These are phyloP conservation scores for Hydnomerulius pinastri DNA, from an alignment of 768 basidiomycete genomes.

Conservation along the genomic window DNA sequence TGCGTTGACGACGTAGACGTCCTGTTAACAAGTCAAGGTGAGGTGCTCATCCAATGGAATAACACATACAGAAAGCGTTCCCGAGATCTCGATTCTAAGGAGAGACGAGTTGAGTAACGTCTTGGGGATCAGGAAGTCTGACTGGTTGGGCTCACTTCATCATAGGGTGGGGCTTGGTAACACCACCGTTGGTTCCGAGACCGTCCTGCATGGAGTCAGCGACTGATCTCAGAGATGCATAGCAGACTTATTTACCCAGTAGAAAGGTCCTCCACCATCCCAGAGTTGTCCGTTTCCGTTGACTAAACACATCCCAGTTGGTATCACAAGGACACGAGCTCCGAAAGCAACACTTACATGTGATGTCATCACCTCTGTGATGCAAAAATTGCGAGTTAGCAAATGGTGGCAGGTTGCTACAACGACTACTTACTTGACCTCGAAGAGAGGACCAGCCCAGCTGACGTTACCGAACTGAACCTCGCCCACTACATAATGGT, in stretches of 20 bases:
- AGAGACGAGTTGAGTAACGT: neutral
- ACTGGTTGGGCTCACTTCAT: constrained; percentile 33
- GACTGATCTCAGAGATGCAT: neutral
- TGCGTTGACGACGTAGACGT: constrained; percentile 41
- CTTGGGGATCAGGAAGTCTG: neutral
- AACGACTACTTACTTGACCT: constrained; percentile 40
- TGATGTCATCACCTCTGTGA: constrained; percentile 47
- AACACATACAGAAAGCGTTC: constrained; percentile 35
- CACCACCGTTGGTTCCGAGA: constrained; percentile 12
- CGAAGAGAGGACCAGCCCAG: constrained; percentile 59
- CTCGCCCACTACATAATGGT: constrained; percentile 48
- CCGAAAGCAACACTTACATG: constrained; percentile 38
- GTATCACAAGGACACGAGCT: neutral
- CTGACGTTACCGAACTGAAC: constrained; percentile 53
- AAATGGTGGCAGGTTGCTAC: neutral
- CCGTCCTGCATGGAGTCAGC: constrained; percentile 26
- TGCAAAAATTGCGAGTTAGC: constrained; percentile 1
- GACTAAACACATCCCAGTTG: constrained; percentile 14
- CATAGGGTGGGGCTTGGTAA: constrained; percentile 38
- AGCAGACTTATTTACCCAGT: constrained; percentile 37
- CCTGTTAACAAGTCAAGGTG: constrained; percentile 17
- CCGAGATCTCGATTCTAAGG: constrained; percentile 44
- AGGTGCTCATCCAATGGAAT: neutral
- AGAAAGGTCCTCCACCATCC: constrained; percentile 44
- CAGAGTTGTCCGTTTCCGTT: constrained; percentile 44